Conservation (phyloP, 1,284 basidiomycete genomes). For the Tausonia pullulans region DNA sequence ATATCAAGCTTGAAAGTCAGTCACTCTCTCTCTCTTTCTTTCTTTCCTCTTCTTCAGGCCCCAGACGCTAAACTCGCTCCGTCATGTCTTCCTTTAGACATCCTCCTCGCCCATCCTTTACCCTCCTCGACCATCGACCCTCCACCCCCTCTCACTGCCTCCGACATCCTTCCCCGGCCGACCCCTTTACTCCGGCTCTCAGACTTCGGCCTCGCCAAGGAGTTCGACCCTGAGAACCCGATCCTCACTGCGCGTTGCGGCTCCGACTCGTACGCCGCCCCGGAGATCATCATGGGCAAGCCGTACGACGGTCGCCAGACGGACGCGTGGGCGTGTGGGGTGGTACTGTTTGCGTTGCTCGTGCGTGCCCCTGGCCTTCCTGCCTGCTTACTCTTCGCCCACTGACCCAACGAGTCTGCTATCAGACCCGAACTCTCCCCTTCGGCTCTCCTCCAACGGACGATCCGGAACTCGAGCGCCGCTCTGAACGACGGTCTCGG, state of each 20-base stretch:
- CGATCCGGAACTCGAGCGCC: constrained; percentile 18
- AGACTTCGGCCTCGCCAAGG: constrained; percentile 82
- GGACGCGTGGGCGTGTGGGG: constrained; percentile 80
- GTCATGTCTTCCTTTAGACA: constrained; percentile 37
- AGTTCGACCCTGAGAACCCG: constrained; percentile 60
- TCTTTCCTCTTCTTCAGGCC: constrained; percentile 42
- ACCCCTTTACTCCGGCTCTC: constrained; percentile 69
- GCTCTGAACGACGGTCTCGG: constrained; percentile 28
- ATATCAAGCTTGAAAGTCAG: constrained; percentile 90
- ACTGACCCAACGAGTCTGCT: constrained; percentile 14
- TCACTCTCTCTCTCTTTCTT: constrained; percentile 19
- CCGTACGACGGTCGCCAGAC: constrained; percentile 76
- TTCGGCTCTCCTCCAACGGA: constrained; percentile 16
- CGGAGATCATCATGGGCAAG: constrained; percentile 69
- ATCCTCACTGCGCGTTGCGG: constrained; percentile 77
- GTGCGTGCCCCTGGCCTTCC: constrained; percentile 36
- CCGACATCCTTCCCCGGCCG: constrained; percentile 35
- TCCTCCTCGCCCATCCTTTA: constrained; percentile 45
- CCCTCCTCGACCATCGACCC: constrained; percentile 26
- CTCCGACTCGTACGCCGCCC: constrained; percentile 82
- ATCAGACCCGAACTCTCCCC: constrained; percentile 23
- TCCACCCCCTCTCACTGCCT: constrained; percentile 31
- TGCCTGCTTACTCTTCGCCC: constrained; percentile 34
- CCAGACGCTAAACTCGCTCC: constrained; percentile 7
- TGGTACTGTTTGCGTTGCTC: constrained; percentile 66